Evolutionary conservation across 805 yeast genomes (phyloP).

Genomic region (Vanderwaltozyma polyspora): DNA sequence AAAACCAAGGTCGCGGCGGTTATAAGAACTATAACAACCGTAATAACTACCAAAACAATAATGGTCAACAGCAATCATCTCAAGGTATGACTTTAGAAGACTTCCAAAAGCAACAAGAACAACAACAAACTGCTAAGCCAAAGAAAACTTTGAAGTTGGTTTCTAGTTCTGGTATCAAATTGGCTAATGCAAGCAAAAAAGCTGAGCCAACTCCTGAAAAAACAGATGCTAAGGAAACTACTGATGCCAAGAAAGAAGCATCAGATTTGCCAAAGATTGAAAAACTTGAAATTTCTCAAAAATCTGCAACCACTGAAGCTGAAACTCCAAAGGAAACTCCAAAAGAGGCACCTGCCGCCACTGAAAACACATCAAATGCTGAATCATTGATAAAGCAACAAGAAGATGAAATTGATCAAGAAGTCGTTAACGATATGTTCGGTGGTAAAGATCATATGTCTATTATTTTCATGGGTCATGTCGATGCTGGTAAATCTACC

Average conservation of each 20-base stretch:
- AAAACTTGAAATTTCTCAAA: constrained; percentile 21
- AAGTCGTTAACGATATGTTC: constrained; percentile 80
- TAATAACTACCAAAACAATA: constrained; percentile 2
- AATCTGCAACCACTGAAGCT: constrained; percentile 10
- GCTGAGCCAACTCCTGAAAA: constrained; percentile 24
- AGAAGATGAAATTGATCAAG: constrained; percentile 77
- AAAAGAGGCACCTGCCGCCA: constrained; percentile 28
- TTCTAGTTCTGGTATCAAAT: constrained; percentile 52
- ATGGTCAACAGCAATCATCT: constrained; percentile 17
- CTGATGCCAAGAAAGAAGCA: constrained; percentile 11
- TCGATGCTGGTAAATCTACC: constrained; percentile 98
- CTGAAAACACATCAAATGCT: constrained; percentile 26
- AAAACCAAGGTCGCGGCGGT: constrained; percentile 17
- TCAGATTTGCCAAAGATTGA: constrained; percentile 24
- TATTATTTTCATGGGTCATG: constrained; percentile 98
- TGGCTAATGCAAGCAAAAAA: constrained; percentile 40
- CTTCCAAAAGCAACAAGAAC: constrained; percentile 37
- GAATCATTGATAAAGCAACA: constrained; percentile 53
- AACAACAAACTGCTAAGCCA: constrained; percentile 38
- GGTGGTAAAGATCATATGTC: constrained; percentile 97
- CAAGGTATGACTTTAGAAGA: constrained; percentile 73
- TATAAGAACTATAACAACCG: constrained; percentile 11
- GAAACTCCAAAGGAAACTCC: constrained; percentile 22
- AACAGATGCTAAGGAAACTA: constrained; percentile 18
- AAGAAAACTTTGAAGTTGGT: constrained; percentile 61